Percentiles rank a stretch among this genome's conserved stretches.
These are phyloP conservation scores for Toxicodendron radicans DNA, from an alignment of 345 rosid genomes.

Conservation along the genomic window DNA sequence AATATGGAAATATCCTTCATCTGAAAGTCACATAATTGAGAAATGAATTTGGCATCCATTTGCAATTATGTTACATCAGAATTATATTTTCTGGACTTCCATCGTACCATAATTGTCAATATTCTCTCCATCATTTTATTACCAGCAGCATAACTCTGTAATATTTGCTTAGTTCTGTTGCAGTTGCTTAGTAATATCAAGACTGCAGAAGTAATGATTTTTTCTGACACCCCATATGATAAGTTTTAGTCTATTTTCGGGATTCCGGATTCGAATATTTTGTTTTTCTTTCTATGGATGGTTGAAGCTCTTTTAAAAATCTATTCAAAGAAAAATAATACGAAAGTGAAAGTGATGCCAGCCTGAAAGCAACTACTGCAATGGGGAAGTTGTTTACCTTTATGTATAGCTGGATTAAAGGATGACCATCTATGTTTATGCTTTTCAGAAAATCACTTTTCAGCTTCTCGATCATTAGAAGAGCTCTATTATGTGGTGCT, in stretches of 20 bases:
- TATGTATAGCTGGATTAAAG: no score
- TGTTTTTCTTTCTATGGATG: neutral
- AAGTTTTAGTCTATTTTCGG: no score
- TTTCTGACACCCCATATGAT: no score
- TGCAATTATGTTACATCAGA: neutral
- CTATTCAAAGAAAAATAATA: neutral
- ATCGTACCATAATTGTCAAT: neutral
- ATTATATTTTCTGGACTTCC: neutral
- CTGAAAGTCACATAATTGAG: neutral
- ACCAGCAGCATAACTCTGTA: neutral
- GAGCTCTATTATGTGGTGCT: conserved; percentile 15
- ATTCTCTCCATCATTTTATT: neutral
- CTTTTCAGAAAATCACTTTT: neutral
- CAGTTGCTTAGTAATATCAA: no score
- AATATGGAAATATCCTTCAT: neutral
- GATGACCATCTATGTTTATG: neutral
- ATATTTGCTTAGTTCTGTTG: no score
- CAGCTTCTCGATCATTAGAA: no score
- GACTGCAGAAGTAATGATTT: no score
- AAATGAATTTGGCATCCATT: neutral
- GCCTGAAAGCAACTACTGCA: conserved; percentile 17
- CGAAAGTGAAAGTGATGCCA: neutral
- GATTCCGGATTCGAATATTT: neutral
- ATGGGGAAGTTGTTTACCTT: no score
- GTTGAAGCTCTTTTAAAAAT: neutral